Evolutionary conservation across 352 stramenopile genomes (phyloP).

Genomic region (Phytophthora pistaciae): DNA sequence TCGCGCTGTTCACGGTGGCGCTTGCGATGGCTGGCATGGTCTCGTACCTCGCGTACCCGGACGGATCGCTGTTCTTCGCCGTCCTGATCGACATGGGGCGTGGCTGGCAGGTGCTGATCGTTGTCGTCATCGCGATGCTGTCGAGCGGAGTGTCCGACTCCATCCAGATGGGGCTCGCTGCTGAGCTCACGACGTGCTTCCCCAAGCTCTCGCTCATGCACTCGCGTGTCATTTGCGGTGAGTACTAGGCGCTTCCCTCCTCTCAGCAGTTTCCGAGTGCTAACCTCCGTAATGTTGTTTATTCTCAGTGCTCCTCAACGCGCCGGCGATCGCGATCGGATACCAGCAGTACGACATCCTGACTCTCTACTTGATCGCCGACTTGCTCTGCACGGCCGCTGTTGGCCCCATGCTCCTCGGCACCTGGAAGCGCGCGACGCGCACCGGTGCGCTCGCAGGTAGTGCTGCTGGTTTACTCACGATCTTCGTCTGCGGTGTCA

Average conservation of each 20-base stretch:
- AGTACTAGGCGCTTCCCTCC: neutral
- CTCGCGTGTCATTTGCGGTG: slow-evolving; percentile 46
- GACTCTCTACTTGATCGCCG: slow-evolving; percentile 72
- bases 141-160: slow-evolving; percentile 64
- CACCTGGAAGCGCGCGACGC: slow-evolving; percentile 53
- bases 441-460: slow-evolving; percentile 46
- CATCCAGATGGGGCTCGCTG: slow-evolving; percentile 77
- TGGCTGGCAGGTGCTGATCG: slow-evolving; percentile 67
- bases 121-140: slow-evolving; percentile 68
- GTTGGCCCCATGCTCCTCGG: slow-evolving; percentile 74
- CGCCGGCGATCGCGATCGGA: slow-evolving; percentile 70
- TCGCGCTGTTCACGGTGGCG: slow-evolving; percentile 68
- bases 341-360: slow-evolving; percentile 68
- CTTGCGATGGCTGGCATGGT: slow-evolving; percentile 71
- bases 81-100: slow-evolving; percentile 70
- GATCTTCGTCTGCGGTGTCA: slow-evolving; percentile 68
- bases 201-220: slow-evolving; percentile 54
- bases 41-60: slow-evolving; percentile 59
- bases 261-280: neutral
- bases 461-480: slow-evolving; percentile 59
- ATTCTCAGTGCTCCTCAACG: slow-evolving; percentile 57
- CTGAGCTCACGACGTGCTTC: slow-evolving; percentile 76
- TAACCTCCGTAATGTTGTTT: neutral
- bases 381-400: slow-evolving; percentile 69
- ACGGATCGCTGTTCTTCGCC: slow-evolving; percentile 64